Conservation (phyloP, 208 protist genomes). For the Trypanosoma lewisi region DNA sequence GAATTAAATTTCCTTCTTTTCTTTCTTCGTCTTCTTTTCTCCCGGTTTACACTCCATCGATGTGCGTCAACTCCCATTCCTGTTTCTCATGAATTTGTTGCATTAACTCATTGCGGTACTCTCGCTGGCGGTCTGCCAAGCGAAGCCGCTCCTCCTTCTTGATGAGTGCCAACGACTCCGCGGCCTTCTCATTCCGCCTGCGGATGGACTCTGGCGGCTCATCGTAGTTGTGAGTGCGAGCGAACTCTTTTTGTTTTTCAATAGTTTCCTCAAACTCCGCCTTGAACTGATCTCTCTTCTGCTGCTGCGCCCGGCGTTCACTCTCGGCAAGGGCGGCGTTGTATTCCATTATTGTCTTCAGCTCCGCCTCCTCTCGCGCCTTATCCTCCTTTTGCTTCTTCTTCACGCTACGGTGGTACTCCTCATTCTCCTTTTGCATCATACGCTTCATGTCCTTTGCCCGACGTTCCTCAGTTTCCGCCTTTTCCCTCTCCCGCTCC, state of each 20-base stretch:
- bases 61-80: conserved; percentile 56
- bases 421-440: conserved; percentile 69
- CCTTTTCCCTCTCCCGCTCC: conserved; percentile 52
- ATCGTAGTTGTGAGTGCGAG: conserved; percentile 71
- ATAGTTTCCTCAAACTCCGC: conserved; percentile 65
- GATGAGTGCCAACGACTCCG: conserved; percentile 49
- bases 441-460: conserved; percentile 51
- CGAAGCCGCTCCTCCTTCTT: conserved; percentile 57
- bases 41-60: conserved; percentile 44
- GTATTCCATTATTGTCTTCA: conserved; percentile 50
- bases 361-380: conserved; percentile 48
- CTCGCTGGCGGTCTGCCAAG: conserved; percentile 36
- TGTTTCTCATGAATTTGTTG: conserved; percentile 72
- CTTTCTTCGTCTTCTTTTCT: conserved; percentile 7
- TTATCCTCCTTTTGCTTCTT: conserved; percentile 31
- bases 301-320: conserved; percentile 44
- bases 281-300: conserved; percentile 61
- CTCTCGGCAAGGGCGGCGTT: conserved; percentile 53
- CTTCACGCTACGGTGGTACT: conserved; percentile 42
- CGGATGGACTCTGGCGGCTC: conserved; percentile 66
- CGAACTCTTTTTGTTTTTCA: conserved; percentile 75
- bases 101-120: conserved; percentile 78
- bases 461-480: conserved; percentile 55
- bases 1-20: not conserved
- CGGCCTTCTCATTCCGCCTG: conserved; percentile 63